Percentiles rank a stretch among this genome's conserved stretches.
Evolutionary conservation across 1,284 basidiomycete genomes (phyloP).

Genomic region (Papiliotrema nemorosa): DNA sequence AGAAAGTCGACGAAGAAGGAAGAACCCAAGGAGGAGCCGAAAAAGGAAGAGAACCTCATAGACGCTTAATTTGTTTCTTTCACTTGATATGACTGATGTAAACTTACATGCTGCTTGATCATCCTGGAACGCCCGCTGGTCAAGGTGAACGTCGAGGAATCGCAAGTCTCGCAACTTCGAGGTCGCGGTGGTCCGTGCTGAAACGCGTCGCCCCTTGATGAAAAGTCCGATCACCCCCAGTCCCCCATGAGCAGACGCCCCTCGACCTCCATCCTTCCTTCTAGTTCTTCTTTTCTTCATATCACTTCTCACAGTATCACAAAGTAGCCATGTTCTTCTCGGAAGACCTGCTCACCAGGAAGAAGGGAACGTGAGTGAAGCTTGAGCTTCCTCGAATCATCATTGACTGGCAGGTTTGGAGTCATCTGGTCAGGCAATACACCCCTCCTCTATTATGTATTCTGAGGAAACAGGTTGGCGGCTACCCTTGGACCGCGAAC

Average conservation of each 20-base stretch:
- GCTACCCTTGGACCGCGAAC: conserved; percentile 81
- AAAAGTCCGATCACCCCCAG: background rate
- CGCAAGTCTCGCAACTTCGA: no score
- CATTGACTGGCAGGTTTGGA: conserved; percentile 26
- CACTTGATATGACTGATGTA: background rate
- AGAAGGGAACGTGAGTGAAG: conserved; percentile 37
- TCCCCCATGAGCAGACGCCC: background rate
- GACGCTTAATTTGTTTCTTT: conserved; percentile 10
- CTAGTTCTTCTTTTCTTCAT: conserved; percentile 10
- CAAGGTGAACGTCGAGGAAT: background rate
- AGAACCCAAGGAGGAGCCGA: conserved; percentile 61
- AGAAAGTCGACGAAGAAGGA: conserved; percentile 59
- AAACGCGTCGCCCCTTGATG: background rate
- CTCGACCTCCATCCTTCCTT: conserved; percentile 1
- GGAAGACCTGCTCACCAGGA: conserved; percentile 36
- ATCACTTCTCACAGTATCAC: conserved; percentile 4
- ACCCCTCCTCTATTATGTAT: background rate
- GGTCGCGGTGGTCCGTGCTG: conserved; percentile 7
- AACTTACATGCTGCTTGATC: no score
- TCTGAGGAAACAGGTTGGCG: conserved; percentile 62
- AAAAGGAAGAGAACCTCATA: conserved; percentile 51
- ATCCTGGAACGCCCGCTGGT: no score
- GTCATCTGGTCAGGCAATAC: conserved; percentile 31
- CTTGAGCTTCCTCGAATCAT: background rate
- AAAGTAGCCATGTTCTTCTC: conserved; percentile 37